phyloP scores from a whole-genome alignment of 2,329 filamentous ascomycete species.

The Monosporascus cannonballus region DNA sequence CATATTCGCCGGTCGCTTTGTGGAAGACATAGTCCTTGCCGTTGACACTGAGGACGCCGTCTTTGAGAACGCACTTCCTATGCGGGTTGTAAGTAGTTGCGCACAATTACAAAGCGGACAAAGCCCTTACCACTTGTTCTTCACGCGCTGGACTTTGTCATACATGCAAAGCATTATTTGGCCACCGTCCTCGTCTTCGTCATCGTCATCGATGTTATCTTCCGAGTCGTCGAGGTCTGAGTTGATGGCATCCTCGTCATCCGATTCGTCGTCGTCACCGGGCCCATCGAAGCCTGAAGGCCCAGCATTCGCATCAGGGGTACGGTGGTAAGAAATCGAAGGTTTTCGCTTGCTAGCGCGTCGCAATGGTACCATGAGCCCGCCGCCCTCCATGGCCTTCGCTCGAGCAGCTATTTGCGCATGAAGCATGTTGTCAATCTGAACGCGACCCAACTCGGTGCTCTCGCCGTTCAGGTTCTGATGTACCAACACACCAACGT shows the following conservation, averaged over 20 bases:
- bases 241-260: constrained; percentile 95
- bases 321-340: constrained; percentile 15
- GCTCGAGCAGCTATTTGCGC: constrained; percentile 60
- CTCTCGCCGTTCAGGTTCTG: constrained; percentile 47
- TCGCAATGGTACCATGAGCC: constrained; percentile 67
- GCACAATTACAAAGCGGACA: constrained; percentile 1
- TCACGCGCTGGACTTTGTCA: constrained; percentile 97
- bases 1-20: constrained; percentile 94
- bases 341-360: constrained; percentile 40
- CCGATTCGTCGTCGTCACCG: constrained; percentile 54
- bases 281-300: constrained; percentile 56
- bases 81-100: constrained; percentile 22
- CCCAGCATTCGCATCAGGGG: constrained; percentile 20
- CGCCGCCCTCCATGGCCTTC: constrained; percentile 65
- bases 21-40: constrained; percentile 97
- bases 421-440: constrained; percentile 65
- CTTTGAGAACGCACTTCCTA: constrained; percentile 96
- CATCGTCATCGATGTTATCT: constrained; percentile 75
- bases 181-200: constrained; percentile 78
- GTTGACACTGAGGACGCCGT: constrained; percentile 88
- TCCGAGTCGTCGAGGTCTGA: constrained; percentile 95
- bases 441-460: constrained; percentile 50
- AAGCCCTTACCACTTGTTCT: constrained; percentile 82
- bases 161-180: constrained; percentile 99
- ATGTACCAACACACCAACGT: constrained; percentile 54